Percentiles rank a stretch among this genome's conserved stretches.
phyloP scores from a whole-genome alignment of 1,284 basidiomycete species.

The Marasmius sp. region DNA sequence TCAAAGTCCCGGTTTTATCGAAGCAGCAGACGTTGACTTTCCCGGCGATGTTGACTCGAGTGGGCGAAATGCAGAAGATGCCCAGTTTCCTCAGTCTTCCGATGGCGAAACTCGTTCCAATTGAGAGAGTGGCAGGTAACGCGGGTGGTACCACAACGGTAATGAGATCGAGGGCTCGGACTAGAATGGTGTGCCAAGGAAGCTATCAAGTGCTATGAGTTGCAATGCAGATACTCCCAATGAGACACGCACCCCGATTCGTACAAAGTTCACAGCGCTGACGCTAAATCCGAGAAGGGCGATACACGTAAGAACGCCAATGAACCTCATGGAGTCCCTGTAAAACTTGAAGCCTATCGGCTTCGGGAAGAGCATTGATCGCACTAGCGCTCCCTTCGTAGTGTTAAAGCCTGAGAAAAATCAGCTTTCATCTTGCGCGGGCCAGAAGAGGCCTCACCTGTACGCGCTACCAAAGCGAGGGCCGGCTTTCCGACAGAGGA shows the following conservation, averaged over 20 bases:
- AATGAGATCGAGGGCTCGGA: conserved; percentile 95
- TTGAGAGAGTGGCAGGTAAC: conserved; percentile 94
- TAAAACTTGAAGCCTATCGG: conserved; percentile 98
- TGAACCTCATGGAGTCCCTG: conserved; percentile 96
- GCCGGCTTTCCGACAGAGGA: conserved; percentile 65
- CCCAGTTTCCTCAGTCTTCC: conserved; percentile 84
- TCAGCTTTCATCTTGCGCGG: background rate
- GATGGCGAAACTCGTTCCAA: conserved; percentile 97
- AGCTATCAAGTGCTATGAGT: conserved; percentile 45
- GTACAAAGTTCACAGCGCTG: conserved; percentile 89
- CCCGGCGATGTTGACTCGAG: conserved; percentile 93
- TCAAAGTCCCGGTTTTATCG: conserved; percentile 98
- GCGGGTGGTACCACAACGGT: conserved; percentile 98
- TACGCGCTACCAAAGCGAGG: conserved; percentile 88
- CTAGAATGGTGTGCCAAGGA: conserved; percentile 86
- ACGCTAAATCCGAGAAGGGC: conserved; percentile 87
- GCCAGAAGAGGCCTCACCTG: conserved; percentile 52
- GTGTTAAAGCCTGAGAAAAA: conserved; percentile 82
- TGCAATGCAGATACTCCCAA: conserved; percentile 1
- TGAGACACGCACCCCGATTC: conserved; percentile 71
- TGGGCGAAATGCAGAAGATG: conserved; percentile 97
- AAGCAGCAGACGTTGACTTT: conserved; percentile 99
- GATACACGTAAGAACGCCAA: conserved; percentile 87
- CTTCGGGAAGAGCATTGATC: conserved; percentile 99
- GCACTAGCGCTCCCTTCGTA: conserved; percentile 93